Evolutionary conservation across 352 stramenopile species (phyloP), one percentile per base, ranked within the genome.

Genomic region (Pythium utonaiense): DNA sequence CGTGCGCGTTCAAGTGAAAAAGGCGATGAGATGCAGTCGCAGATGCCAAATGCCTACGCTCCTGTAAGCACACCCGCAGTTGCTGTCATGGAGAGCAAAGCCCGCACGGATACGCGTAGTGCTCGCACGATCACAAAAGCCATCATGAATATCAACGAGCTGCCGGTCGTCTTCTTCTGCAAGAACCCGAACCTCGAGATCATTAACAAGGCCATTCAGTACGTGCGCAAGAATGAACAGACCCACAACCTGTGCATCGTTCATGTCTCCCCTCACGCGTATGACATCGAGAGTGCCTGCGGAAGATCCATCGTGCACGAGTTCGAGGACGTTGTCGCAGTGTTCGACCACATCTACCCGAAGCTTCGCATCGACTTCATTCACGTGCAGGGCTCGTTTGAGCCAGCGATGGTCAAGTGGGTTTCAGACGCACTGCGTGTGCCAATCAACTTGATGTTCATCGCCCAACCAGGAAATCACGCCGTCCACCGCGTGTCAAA

Each of bases 151-250:
- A 89, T 93, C 68, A 77, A 96, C 61, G 55, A 88, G 16, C 75
- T 83, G 27, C 88, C 90, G 1, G 95, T 97, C 53, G 70, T 98
- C 0, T 98, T 97, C 68, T 98, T 97, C 64, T 74, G 79, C 71
- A 98, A 98, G 73, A 60, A 73, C 3, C 80, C 88, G 3, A 77
- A 97, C 61, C 65, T 97, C 6, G 78, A 89, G 33, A 58, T 97
- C 31, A 67, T 98, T 31, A 98, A 98, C 74, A 98, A 98, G 66
- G 91, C 91, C 1, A 91, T 98, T 53, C 69, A 97, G 5, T 98
- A 98, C 64, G 91, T 98, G 41, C 83, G 84, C 24, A 78, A 88
- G 49, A 98, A 98, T 67, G 85, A 95, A 45, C 87, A 97, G 61
- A 97, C 91, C 28, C 85, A 96, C 72, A 94, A 92, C 53, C 73